Base-by-base conservation (phyloP, 164 flowering plant genomes). In the Hamamelis virginiana region DNA sequence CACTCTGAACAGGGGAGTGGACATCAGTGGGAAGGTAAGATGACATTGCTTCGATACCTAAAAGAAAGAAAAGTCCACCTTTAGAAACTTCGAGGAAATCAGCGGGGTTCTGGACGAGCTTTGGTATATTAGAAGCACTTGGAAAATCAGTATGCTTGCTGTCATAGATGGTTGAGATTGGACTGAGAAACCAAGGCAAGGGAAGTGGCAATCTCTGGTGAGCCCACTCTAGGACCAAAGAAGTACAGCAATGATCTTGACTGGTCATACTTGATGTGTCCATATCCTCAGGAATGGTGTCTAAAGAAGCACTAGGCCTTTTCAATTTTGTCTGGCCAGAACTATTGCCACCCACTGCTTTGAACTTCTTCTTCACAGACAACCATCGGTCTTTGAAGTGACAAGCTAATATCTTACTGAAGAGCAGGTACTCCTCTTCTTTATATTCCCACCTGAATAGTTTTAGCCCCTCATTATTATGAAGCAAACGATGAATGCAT, bases 201-300 rank as follows among this genome's bases (percentile, higher is more conserved):
- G 98, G 98, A 76, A 96, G 92, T 26, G 97, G 99, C 67, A 96
- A 67, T 77, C 95, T 88, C 84, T 90, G 97, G 69, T 81, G 80
- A 47, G 94, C 86, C 99, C 99, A 96, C 72, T 90, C 94, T 56
- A 72, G 59, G 1, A 67, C 59, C 78, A 87, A 74, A 70, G 85
- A 80, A 70, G 73, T 62, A 52, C 45, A 65, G 22, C 16, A 9
- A 48, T 21, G 11, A 58, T 69, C 75, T 59, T 73, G 59, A 62
- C 26, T 59, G 27, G 19, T 74, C n/a, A 8, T 51, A 62, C 63
- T 62, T 70, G 83, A 61, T 26, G 66, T 41, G 65, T 85, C 91
- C 15, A 65, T 3, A 56, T 91, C 97, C 80, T 95, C 97, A 43
- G 77, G 82, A 75, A 95, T 91, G 62, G 97, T 86, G n/a, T 85